Base-by-base conservation (phyloP, 129 eudicot species). In the Gnaphalium uliginosum region DNA sequence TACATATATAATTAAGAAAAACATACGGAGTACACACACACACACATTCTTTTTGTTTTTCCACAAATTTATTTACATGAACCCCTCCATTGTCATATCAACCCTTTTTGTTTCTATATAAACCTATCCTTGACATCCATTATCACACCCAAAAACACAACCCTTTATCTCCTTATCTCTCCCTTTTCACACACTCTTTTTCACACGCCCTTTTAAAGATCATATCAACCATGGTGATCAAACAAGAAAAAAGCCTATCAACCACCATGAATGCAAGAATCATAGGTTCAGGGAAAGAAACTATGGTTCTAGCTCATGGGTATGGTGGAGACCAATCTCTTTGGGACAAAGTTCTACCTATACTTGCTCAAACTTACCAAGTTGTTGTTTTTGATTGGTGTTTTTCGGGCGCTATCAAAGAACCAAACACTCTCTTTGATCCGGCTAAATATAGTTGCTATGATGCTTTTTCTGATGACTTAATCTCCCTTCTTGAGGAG, bases 271-370 rank as follows among this genome's bases (percentile, higher is more conserved):
- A 93, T 74, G 95, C 88, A 2, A 82, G 77, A 76, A 66, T 88
- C 22, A 23, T 85, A 2, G 92, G 96, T 11, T 86, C 94, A 21
- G 96, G 90, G 25, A 81, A 70, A 24, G 79, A 84, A 60, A 87
- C 92, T 5, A 24, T 93, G 69, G 82, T 93, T 66, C 83, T 93
- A 25, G 95, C 89, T 21, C 98, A 93, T 81, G 98, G 98, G 13
- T 93, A 73, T 72, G 98, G 98, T 7, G 87, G 87, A 51, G 96
- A 93, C 66, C 96, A 93, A 72, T 85, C 96, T 70, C 43, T 88
- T 71, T 93, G 98, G 98, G 96, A 90, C 82, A 86, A 88, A 63
- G 64, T 93, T 33, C 24, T 82, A 17, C 90, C 90, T 17, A 22
- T 80, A 33, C 74, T 73, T 46, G 32, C 82, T 41, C 79, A 84